A percentile compares a stretch with the other conserved stretches of the same genome.
These are phyloP conservation scores for Adansonia grandidieri DNA, from an alignment of 441 rosid species.

Conservation along the genomic window DNA sequence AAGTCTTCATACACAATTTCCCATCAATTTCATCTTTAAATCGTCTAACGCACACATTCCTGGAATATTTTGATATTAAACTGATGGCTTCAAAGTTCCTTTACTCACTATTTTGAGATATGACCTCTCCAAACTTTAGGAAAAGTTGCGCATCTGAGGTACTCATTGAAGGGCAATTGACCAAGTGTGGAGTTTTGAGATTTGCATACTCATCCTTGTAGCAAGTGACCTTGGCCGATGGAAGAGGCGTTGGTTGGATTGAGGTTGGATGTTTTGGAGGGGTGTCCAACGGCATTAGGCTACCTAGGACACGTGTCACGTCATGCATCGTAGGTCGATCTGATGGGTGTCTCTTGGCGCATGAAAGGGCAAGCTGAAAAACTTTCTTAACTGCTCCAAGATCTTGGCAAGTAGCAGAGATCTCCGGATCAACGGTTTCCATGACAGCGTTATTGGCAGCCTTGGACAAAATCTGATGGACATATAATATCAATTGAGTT, in stretches of 20 bases:
- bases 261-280: conserved; percentile 54
- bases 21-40: conserved; percentile 3
- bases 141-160: conserved; percentile 94
- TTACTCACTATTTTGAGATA: conserved; percentile 72
- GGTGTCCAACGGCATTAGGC: conserved; percentile 48
- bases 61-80: conserved; percentile 8
- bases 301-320: conserved; percentile 78
- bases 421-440: conserved; percentile 85
- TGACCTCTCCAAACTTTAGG: conserved; percentile 89
- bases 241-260: conserved; percentile 31
- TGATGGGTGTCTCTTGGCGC: conserved; percentile 79
- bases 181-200: conserved; percentile 82
- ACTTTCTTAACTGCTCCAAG: conserved; percentile 82
- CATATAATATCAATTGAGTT: background rate
- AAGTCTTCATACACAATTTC: conserved; percentile 37
- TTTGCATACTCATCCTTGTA: conserved; percentile 87
- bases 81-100: background rate
- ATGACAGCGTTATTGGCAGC: conserved; percentile 81
- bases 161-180: conserved; percentile 89
- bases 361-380: conserved; percentile 86
- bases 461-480: conserved; percentile 75
- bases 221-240: conserved; percentile 54
- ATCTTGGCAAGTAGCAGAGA: conserved; percentile 73
- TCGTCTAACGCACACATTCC: conserved; percentile 1
- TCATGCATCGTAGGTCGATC: conserved; percentile 95